phyloP scores from a whole-genome alignment of 2,329 filamentous ascomycete genomes.

The Xylaria hypoxylon region DNA sequence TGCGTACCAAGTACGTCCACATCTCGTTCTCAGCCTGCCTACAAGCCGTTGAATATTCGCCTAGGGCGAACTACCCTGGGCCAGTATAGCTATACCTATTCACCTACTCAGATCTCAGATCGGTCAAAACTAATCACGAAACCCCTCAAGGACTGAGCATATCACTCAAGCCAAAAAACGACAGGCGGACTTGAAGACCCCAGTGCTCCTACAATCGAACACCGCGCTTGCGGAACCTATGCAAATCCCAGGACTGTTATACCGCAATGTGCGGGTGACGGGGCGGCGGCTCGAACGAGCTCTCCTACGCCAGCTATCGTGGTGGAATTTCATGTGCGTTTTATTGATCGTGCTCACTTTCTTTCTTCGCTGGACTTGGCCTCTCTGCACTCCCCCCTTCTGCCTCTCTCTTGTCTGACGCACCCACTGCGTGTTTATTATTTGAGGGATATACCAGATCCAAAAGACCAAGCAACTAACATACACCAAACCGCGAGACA shows the following conservation, averaged over 20 bases:
- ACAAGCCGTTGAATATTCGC: not conserved
- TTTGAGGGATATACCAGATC: no score
- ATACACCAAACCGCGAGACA: slow-evolving; percentile 43
- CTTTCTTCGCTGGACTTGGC: not conserved
- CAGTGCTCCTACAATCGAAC: slow-evolving; percentile 61
- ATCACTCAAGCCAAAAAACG: slow-evolving; percentile 74
- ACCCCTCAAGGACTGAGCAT: slow-evolving; percentile 73
- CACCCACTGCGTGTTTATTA: not conserved
- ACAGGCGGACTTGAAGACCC: slow-evolving; percentile 58
- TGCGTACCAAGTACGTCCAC: slow-evolving; percentile 74
- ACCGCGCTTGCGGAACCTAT: slow-evolving; percentile 65
- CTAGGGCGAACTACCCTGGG: not conserved
- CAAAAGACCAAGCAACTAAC: slow-evolving; percentile 11
- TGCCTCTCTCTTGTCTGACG: no score
- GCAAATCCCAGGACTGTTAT: slow-evolving; percentile 72
- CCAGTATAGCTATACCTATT: not conserved
- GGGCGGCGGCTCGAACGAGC: slow-evolving; percentile 76
- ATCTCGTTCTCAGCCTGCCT: not conserved
- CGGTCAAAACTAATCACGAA: slow-evolving; percentile 5
- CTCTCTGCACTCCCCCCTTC: not conserved
- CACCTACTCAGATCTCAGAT: not conserved
- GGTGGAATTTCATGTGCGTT: slow-evolving; percentile 71
- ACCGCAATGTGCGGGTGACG: slow-evolving; percentile 78
- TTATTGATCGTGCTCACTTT: not conserved
- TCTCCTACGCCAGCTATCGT: slow-evolving; percentile 75